These are phyloP conservation scores for Phytophthora idaei DNA, from an alignment of 352 stramenopile genomes.

Conservation along the genomic window DNA sequence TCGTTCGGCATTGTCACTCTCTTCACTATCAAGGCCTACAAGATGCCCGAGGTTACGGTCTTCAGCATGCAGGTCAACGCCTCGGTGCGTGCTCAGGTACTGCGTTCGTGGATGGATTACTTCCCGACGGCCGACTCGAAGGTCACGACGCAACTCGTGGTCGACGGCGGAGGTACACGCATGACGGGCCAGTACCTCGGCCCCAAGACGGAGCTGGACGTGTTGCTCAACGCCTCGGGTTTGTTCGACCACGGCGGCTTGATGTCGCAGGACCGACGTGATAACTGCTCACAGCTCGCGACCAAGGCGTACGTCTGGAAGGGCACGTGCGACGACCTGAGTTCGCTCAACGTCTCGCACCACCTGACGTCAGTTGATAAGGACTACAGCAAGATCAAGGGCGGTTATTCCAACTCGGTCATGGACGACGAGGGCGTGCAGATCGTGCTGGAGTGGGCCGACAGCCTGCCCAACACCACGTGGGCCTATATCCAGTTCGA, in stretches of 20 bases:
- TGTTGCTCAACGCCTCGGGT: conserved; percentile 43
- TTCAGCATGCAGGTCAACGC: conserved; percentile 53
- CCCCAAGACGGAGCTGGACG: conserved; percentile 37
- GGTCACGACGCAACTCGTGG: conserved; percentile 61
- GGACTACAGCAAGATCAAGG: conserved; percentile 57
- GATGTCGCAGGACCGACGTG: conserved; percentile 40
- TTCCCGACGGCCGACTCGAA: conserved; percentile 49
- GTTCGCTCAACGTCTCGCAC: conserved; percentile 40
- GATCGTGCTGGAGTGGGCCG: conserved; percentile 42
- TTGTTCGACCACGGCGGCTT: conserved; percentile 40
- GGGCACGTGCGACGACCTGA: conserved; percentile 45
- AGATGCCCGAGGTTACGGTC: conserved; percentile 42
- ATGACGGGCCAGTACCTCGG: conserved; percentile 55
- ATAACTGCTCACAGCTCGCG: conserved; percentile 54
- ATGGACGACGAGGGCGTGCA: conserved; percentile 46
- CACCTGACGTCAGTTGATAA: conserved; percentile 45
- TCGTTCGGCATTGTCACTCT: conserved; percentile 63
- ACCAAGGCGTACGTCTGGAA: conserved; percentile 57
- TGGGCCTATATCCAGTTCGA: conserved; percentile 63
- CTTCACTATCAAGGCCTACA: conserved; percentile 57
- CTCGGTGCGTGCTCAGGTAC: conserved; percentile 36
- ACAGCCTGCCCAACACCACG: conserved; percentile 44
- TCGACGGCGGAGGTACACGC: conserved; percentile 36
- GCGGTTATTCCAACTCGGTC: conserved; percentile 50
- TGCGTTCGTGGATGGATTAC: conserved; percentile 60